Base-by-base conservation (phyloP, 1,139 yeast species). In the Yamadazyma sp. region DNA sequence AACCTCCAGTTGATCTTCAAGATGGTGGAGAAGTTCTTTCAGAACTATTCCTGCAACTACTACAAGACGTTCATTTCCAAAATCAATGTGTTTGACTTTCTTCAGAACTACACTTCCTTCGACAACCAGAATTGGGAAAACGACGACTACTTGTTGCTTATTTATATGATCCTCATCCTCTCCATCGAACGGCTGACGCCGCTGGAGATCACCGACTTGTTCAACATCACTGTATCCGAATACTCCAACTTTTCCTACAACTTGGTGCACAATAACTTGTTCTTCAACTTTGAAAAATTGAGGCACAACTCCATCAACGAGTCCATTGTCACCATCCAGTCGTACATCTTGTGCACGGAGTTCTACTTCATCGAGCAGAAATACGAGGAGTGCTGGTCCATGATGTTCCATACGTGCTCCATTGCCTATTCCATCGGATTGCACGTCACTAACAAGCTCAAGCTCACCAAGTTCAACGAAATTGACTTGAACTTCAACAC, bases 391-490 rank as follows among this genome's bases (percentile, higher is more conserved):
- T 58, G 73, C 41, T 70, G 75, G 76, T 61, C 73, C 3, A 69
- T 69, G 74, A 57, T 69, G 64, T 70, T 70, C 40, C 75, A 70
- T 47, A 66, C 75, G 14, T 68, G 79, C 46, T 61, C 74, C 4
- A 68, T 73, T 17, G 75, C 80, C 0, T 76, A 72, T 51, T 66
- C 79, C 1, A 64, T 76, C 41, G 81, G 81, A 0, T 55, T 76
- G 18, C 81, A 76, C 54, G 79, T 76, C 0, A 64, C 69, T 53
- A 64, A 67, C 8, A 60, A 58, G 36, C 53, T 44, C 42, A 61
- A 38, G 42, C 42, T 35, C 38, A 48, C 38, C 35, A 61, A 40
- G 40, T 41, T 35, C 37, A 49, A 41, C 38, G 48, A 49, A 35
- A 43, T 46, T 7, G 46, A 44, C 33, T 41, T 44, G 32, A 46